Conservation (phyloP, 1,284 basidiomycete species). For the Malassezia equina region DNA sequence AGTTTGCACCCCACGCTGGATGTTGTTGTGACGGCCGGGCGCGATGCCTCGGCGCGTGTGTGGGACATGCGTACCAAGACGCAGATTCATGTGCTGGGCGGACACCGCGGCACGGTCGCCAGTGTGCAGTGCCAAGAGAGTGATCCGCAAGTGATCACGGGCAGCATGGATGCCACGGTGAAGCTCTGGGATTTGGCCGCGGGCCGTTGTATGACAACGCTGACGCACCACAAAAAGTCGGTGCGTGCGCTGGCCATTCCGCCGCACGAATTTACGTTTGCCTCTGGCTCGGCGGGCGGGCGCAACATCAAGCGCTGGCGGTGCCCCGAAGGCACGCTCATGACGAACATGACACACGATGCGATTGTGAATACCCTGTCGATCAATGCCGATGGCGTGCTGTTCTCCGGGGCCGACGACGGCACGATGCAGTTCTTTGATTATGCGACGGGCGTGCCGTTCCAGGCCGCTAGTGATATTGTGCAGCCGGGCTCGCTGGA, state of each 20-base stretch:
- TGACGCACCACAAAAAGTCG: slow-evolving; percentile 96
- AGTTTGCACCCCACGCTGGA: slow-evolving; percentile 89
- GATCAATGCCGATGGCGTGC: slow-evolving; percentile 87
- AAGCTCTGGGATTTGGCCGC: slow-evolving; percentile 97
- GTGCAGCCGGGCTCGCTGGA: slow-evolving; percentile 94
- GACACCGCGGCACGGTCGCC: slow-evolving; percentile 87
- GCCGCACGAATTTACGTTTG: slow-evolving; percentile 80
- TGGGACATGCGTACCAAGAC: slow-evolving; percentile 99
- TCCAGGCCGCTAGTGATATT: slow-evolving; percentile 85
- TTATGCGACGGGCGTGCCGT: slow-evolving; percentile 83
- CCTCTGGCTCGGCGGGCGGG: slow-evolving; percentile 82
- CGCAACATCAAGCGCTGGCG: slow-evolving; percentile 99
- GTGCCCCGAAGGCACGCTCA: slow-evolving; percentile 86
- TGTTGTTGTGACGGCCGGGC: slow-evolving; percentile 82
- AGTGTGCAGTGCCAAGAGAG: slow-evolving; percentile 89
- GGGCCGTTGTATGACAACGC: slow-evolving; percentile 84
- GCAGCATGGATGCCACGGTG: slow-evolving; percentile 94
- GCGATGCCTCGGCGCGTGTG: slow-evolving; percentile 87
- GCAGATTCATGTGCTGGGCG: slow-evolving; percentile 81
- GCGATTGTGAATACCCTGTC: slow-evolving; percentile 93
- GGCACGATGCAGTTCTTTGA: slow-evolving; percentile 52
- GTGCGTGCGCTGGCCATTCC: slow-evolving; percentile 86
- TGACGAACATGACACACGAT: slow-evolving; percentile 91
- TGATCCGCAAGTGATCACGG: slow-evolving; percentile 94
- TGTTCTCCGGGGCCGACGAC: slow-evolving; percentile 67